Evolutionary conservation across 257 asterid species (phyloP).

Genomic region (Penstemon davidsonii): DNA sequence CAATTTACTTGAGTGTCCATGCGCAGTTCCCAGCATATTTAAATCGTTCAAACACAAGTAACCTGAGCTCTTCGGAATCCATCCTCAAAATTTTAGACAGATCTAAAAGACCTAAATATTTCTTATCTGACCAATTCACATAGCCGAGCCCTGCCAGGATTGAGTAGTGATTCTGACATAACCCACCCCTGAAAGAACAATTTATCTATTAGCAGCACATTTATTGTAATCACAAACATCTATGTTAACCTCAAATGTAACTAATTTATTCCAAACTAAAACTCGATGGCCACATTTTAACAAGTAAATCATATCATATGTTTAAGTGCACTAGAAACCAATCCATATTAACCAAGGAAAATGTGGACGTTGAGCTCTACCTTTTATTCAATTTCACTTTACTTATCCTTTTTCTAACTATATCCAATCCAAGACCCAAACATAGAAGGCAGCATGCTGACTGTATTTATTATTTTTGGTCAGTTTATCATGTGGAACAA

Average conservation of each 20-base stretch:
- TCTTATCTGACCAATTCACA: slow-evolving; percentile 51
- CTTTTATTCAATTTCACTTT: no score
- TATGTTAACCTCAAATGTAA: neutral
- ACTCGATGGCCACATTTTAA: neutral
- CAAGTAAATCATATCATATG: neutral
- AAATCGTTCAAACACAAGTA: slow-evolving; percentile 22
- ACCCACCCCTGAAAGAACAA: slow-evolving; percentile 79
- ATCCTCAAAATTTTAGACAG: slow-evolving; percentile 15
- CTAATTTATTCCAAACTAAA: neutral
- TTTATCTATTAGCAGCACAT: slow-evolving; percentile 21
- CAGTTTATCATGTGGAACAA: neutral
- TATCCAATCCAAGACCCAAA: neutral
- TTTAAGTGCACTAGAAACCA: neutral
- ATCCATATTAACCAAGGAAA: neutral
- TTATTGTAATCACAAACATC: neutral
- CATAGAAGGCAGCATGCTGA: neutral
- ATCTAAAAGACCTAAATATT: neutral
- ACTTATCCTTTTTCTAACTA: no score
- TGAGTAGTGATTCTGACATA: slow-evolving; percentile 91
- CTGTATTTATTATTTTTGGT: neutral
- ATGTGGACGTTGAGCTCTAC: no score
- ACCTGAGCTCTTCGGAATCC: slow-evolving; percentile 15
- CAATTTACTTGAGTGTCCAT: no score
- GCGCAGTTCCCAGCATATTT: slow-evolving; percentile 10
- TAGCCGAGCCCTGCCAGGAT: slow-evolving; percentile 88